phyloP scores from a whole-genome alignment of 2,329 filamentous ascomycete genomes.

The Aspergillus puulaauensis region DNA sequence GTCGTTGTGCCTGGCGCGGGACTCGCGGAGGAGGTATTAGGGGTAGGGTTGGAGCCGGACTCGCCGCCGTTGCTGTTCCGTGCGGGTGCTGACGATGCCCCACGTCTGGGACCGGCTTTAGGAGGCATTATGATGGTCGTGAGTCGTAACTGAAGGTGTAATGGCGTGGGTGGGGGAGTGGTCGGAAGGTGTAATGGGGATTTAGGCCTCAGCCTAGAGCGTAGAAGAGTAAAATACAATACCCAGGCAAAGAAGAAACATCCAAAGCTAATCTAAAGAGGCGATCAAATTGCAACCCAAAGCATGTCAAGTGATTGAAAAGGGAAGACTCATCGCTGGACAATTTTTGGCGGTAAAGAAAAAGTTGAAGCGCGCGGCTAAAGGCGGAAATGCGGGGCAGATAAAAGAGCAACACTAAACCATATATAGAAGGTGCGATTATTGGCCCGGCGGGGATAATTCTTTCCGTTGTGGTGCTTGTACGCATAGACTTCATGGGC shows the following conservation, averaged over 20 bases:
- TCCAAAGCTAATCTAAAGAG: neutral
- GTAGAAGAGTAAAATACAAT: neutral
- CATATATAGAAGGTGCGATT: neutral
- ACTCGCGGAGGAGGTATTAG: conserved; percentile 16
- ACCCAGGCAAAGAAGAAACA: neutral
- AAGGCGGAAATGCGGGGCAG: conserved; percentile 15
- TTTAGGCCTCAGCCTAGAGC: neutral
- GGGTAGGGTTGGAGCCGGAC: conserved; percentile 1
- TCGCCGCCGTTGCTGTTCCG: conserved; percentile 16
- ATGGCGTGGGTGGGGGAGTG: neutral
- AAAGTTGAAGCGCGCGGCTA: conserved; percentile 16
- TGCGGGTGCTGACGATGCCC: conserved; percentile 17
- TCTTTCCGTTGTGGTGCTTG: neutral
- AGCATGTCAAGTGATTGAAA: neutral
- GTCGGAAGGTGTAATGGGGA: neutral
- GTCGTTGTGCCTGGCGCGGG: conserved; percentile 15
- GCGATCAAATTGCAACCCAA: neutral
- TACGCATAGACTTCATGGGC: too few relatives aligned
- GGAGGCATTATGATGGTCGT: conserved; percentile 31
- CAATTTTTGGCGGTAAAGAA: conserved; percentile 11
- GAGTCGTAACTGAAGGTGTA: neutral
- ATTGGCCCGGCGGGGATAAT: neutral
- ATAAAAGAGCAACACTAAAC: neutral
- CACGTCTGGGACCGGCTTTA: conserved; percentile 30
- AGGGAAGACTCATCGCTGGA: neutral